Evolutionary conservation across 2,329 filamentous ascomycete species (phyloP).

Genomic region (Fusarium sp.): DNA sequence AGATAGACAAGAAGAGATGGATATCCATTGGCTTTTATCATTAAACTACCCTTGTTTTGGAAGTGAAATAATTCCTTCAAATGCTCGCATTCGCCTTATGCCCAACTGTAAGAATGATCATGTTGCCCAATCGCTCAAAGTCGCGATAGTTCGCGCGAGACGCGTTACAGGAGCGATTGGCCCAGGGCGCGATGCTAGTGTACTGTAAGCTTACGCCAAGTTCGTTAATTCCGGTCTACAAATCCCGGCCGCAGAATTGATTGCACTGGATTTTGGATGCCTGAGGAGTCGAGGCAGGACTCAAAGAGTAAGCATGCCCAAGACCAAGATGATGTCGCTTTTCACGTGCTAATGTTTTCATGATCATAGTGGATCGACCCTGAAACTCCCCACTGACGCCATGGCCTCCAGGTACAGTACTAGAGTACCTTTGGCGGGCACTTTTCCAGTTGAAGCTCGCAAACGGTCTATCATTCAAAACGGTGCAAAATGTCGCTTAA

Average conservation of each 20-base stretch:
- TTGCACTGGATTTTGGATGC: background rate
- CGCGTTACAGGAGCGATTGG: no score
- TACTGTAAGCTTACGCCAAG: slow-evolving; percentile 2
- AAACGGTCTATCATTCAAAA: slow-evolving; percentile 10
- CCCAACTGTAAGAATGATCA: no score
- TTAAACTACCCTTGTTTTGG: no score
- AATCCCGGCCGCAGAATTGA: background rate
- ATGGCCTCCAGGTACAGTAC: background rate
- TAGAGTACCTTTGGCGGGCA: no score
- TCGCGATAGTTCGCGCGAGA: background rate
- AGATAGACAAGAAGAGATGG: background rate
- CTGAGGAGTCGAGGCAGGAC: no score
- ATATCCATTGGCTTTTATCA: background rate
- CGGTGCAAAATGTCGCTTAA: background rate
- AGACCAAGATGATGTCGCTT: no score
- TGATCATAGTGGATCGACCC: background rate
- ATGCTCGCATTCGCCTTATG: no score
- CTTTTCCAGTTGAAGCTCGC: no score
- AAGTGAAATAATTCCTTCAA: background rate
- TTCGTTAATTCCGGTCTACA: no score
- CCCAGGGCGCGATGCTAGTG: background rate
- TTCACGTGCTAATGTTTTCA: no score
- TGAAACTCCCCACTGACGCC: background rate
- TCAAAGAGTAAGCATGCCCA: no score
- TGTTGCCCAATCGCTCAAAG: slow-evolving; percentile 5